Evolutionary conservation across 345 rosid genomes (phyloP).

Genomic region (Citrus sinensis): DNA sequence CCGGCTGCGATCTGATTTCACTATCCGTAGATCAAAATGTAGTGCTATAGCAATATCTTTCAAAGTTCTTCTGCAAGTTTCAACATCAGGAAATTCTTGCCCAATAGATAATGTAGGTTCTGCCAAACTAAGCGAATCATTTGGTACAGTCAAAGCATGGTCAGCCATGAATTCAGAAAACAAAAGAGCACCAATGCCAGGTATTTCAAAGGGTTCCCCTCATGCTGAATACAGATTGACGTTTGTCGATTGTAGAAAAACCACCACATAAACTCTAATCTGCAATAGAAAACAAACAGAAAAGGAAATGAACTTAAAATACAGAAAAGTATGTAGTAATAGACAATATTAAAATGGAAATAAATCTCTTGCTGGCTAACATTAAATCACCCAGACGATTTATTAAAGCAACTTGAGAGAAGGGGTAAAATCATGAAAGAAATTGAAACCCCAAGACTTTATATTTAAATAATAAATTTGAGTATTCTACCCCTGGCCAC

Average conservation of each 20-base stretch:
- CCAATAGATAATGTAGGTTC: slow-evolving; percentile 65
- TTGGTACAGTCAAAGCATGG: slow-evolving; percentile 45
- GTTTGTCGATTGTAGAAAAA: slow-evolving; percentile 9
- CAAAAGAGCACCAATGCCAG: slow-evolving; percentile 10
- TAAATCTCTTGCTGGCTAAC: not conserved
- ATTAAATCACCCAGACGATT: not conserved
- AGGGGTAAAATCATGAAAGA: not conserved
- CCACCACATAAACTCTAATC: slow-evolving; percentile 20
- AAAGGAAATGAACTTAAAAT: slow-evolving; percentile 10
- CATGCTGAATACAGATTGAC: slow-evolving; percentile 16
- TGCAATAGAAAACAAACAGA: slow-evolving; percentile 11
- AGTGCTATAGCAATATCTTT: slow-evolving; percentile 94
- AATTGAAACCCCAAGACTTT: not conserved
- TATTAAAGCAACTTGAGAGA: not conserved
- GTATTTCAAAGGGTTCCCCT: slow-evolving; percentile 20
- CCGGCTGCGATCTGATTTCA: slow-evolving; percentile 95
- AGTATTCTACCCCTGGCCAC: no score
- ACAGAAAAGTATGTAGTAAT: not conserved
- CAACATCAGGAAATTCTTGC: slow-evolving; percentile 94
- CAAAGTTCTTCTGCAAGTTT: slow-evolving; percentile 90
- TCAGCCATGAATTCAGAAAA: slow-evolving; percentile 61
- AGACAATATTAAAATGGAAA: not conserved
- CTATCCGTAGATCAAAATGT: slow-evolving; percentile 96
- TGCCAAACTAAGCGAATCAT: slow-evolving; percentile 33
- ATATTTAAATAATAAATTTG: no score